A percentile compares a stretch with the other conserved stretches of the same genome.
phyloP scores from a whole-genome alignment of 2,329 filamentous ascomycete genomes.

The Macroventuria anomochaeta region DNA sequence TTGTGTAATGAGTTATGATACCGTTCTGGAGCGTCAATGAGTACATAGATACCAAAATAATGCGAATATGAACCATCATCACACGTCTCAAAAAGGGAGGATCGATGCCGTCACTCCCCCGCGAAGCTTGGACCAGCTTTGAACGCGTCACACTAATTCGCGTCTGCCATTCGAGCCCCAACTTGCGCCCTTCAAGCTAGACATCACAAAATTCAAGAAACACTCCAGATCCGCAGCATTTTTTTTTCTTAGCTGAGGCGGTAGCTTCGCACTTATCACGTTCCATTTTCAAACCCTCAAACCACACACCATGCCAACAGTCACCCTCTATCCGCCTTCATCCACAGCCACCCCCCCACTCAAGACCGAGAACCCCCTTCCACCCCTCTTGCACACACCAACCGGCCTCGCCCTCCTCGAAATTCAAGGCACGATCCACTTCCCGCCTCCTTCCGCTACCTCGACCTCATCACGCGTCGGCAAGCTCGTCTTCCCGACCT shows the following conservation, averaged over 20 bases:
- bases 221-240: no score
- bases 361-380: conserved; percentile 65
- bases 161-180: not conserved
- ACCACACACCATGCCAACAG: conserved; percentile 37
- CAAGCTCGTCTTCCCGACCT: conserved; percentile 78
- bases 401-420: conserved; percentile 88
- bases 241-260: no score
- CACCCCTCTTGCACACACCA: conserved; percentile 84
- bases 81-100: not conserved
- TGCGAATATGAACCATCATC: conserved; percentile 10
- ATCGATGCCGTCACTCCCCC: conserved; percentile 15
- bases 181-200: no score
- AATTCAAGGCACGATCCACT: conserved; percentile 88
- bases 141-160: conserved; percentile 23
- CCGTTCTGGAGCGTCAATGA: not conserved
- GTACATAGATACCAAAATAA: conserved; percentile 20
- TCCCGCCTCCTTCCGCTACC: conserved; percentile 56
- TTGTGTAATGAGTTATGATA: conserved; percentile 4
- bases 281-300: no score
- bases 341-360: conserved; percentile 3
- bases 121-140: conserved; percentile 7
- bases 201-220: no score
- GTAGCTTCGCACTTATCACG: no score
- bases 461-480: conserved; percentile 64
- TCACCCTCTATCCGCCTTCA: conserved; percentile 34